phyloP scores from a whole-genome alignment of 148 eudicot genomes.

The Rhododendron griersonianum region DNA sequence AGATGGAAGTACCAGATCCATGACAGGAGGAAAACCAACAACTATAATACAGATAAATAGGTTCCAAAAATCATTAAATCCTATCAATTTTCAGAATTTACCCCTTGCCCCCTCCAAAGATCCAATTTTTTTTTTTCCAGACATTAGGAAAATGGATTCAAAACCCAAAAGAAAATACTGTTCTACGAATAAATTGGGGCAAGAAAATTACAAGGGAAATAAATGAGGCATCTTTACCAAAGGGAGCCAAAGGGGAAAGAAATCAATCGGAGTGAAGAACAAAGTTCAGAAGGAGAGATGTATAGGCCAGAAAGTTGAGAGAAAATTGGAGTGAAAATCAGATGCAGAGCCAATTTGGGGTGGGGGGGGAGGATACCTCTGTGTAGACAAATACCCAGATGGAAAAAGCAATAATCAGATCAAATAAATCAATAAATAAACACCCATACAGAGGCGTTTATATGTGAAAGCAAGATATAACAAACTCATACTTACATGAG shows the following conservation, averaged over 20 bases:
- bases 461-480: neutral
- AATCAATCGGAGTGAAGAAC: neutral
- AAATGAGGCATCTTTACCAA: constrained; percentile 4
- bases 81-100: neutral
- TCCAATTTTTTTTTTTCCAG: neutral
- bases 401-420: neutral
- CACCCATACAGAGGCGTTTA: neutral
- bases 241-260: neutral
- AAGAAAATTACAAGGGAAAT: neutral
- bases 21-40: neutral
- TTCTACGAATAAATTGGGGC: neutral
- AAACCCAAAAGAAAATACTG: neutral
- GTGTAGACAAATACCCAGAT: neutral
- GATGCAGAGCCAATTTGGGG: neutral
- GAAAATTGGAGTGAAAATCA: neutral
- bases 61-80: neutral
- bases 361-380: neutral
- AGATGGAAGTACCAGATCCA: constrained; percentile 10
- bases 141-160: neutral
- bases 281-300: neutral
- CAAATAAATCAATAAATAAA: neutral
- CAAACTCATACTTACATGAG: neutral
- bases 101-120: neutral
- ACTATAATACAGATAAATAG: neutral
- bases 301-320: neutral